phyloP scores from a whole-genome alignment of 352 stramenopile species.

The Phytophthora kernoviae region DNA sequence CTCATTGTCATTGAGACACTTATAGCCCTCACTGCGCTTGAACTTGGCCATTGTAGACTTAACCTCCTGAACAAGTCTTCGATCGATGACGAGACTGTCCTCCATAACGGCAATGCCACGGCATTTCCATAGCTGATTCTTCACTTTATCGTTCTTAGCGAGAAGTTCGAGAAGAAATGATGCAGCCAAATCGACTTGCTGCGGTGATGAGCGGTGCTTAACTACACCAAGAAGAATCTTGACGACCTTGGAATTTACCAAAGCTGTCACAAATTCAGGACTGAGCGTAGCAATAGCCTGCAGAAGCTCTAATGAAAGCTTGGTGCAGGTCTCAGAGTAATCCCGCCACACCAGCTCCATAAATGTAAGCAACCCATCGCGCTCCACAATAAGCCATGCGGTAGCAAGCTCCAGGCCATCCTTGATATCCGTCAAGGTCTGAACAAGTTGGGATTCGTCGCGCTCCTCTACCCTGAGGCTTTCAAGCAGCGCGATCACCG shows the following conservation, averaged over 20 bases:
- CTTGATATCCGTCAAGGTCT: conserved; percentile 42
- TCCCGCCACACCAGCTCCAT: conserved; percentile 50
- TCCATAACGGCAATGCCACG: conserved; percentile 48
- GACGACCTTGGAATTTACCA: conserved; percentile 52
- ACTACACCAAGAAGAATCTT: conserved; percentile 52
- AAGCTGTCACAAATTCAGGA: conserved; percentile 41
- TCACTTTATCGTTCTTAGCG: conserved; percentile 45
- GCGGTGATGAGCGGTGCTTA: conserved; percentile 40
- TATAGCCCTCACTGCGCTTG: conserved; percentile 89
- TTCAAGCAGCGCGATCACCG: conserved; percentile 35
- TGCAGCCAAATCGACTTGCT: conserved; percentile 54
- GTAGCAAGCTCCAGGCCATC: conserved; percentile 34
- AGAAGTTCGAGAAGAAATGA: conserved; percentile 58
- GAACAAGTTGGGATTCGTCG: conserved; percentile 32
- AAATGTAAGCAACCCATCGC: conserved; percentile 45
- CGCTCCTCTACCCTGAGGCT: conserved; percentile 28
- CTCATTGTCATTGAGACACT: conserved; percentile 89
- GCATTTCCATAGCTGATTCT: conserved; percentile 45
- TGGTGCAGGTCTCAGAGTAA: conserved; percentile 42
- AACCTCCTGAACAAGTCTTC: conserved; percentile 60
- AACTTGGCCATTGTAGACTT: conserved; percentile 68
- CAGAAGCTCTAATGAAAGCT: conserved; percentile 45
- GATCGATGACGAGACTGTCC: conserved; percentile 44
- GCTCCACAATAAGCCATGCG: conserved; percentile 36
- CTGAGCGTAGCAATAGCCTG: conserved; percentile 40